These are phyloP conservation scores for Monosporozyma servazzii DNA, from an alignment of 805 yeast genomes.

Conservation along the genomic window DNA sequence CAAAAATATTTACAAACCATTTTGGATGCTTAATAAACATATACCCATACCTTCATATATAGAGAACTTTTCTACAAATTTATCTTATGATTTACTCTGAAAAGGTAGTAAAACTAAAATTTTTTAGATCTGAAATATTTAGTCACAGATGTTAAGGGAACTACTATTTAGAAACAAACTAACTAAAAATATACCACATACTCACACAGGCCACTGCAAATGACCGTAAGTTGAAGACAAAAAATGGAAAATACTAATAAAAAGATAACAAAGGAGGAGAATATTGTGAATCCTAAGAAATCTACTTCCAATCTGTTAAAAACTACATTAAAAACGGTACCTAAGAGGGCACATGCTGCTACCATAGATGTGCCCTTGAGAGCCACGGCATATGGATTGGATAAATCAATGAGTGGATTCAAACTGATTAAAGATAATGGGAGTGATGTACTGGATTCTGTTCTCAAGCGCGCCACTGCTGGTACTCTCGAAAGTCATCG, in stretches of 20 bases:
- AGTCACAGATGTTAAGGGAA: not conserved
- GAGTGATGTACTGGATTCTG: not conserved
- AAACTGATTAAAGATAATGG: constrained; percentile 2
- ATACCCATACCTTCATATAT: not conserved
- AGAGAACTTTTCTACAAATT: not conserved
- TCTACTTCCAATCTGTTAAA: not conserved
- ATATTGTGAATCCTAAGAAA: not conserved
- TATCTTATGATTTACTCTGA: not conserved
- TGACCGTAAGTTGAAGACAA: not conserved
- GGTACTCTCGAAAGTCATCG: constrained; percentile 1
- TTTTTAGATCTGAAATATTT: not conserved
- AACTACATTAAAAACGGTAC: not conserved
- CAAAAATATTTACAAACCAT: constrained; percentile 6
- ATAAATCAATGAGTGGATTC: constrained; percentile 1
- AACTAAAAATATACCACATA: not conserved
- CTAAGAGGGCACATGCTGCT: constrained; percentile 1
- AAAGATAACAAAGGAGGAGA: not conserved
- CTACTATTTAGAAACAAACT: not conserved
- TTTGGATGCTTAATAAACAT: not conserved
- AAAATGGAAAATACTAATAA: not conserved
- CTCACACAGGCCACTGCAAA: not conserved
- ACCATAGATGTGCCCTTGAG: not conserved
- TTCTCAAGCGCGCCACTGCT: not conserved
- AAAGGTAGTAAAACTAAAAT: not conserved
- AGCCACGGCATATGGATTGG: not conserved